Conservation (phyloP, 129 eudicot species). For the Tagetes patula region DNA sequence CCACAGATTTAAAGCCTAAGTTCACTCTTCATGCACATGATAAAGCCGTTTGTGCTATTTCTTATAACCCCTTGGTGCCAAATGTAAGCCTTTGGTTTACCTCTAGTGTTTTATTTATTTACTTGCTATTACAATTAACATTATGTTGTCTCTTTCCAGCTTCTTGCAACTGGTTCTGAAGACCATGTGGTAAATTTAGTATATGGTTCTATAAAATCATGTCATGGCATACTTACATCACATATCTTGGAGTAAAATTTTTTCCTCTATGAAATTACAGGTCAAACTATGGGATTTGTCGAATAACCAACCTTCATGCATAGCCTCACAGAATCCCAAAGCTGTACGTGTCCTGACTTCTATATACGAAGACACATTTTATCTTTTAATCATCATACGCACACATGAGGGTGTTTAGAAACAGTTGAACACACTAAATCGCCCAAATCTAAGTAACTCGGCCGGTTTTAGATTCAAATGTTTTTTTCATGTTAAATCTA, state of each 20-base stretch:
- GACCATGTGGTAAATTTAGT: constrained; percentile 73
- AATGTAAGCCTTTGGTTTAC: constrained; percentile 39
- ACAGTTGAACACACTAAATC: no score
- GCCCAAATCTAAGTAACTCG: no score
- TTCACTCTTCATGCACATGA: constrained; percentile 97
- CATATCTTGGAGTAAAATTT: neutral
- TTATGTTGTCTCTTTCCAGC: constrained; percentile 50
- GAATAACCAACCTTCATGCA: constrained; percentile 70
- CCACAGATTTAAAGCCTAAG: constrained; percentile 52
- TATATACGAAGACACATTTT: neutral
- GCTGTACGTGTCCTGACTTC: constrained; percentile 54
- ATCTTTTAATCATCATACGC: no score
- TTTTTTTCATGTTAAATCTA: no score
- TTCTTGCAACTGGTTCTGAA: constrained; percentile 90
- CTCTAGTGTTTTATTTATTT: neutral
- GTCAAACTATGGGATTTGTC: constrained; percentile 93
- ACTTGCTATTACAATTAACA: neutral
- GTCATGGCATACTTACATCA: neutral
- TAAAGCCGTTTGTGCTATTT: constrained; percentile 73
- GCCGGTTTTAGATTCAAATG: no score
- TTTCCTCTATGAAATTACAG: constrained; percentile 36
- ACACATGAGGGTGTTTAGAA: no score
- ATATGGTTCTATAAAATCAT: neutral
- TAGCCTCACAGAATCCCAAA: constrained; percentile 77
- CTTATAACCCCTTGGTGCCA: constrained; percentile 65